Evolutionary conservation across 2,329 filamentous ascomycete genomes (phyloP), one percentile per base, ranked within the genome.

Genomic region (Lasiodiplodia sp.): DNA sequence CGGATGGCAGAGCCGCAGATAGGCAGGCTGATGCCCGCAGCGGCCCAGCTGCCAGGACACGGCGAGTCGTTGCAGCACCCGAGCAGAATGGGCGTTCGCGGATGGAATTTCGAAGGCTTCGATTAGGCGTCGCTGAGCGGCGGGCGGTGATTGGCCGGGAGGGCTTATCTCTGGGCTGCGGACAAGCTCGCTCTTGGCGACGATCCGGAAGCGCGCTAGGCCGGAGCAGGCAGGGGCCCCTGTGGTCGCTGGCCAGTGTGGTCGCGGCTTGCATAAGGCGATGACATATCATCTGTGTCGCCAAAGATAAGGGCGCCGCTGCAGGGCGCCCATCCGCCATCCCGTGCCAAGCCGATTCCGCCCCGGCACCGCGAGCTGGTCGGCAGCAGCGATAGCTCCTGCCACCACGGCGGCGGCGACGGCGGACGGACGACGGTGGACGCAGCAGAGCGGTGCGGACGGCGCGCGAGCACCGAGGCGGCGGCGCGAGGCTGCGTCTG

Each of bases 221-320:
- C 55, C 55, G 8, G 6, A 40, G 23, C 16, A 60, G 65, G 65
- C 44, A 67, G 56, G 28, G 65, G 55, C 28, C 40, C 65, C 34
- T 67, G 65, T 51, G 44, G 40, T 28, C 25, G 40, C 40, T 60
- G 58, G 58, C 58, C 44, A 49, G 40, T 63, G 58, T 51, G 58
- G 10, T 38, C 31, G 65, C 56, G 65, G 31, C 53, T 67, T 67
- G 65, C 65, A 67, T 67, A 67, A 67, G 65, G 65, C 65, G 55
- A 67, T 67, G 65, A 67, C 60, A 52, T 57, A 67, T 57, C 65
- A 40, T 44, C 37, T 38, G 51, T 18, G 64, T 53, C 18, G 65
- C 65, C 65, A 58, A n/a, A 60, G 65, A 67, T 67, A 67, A 67
- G 65, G 44, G 40, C 55, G 37, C 52, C 37, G 37, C 49, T 66